Percentiles rank a stretch among this genome's conserved stretches.
Evolutionary conservation across 345 rosid genomes (phyloP).

Genomic region (Pistacia integerrima): DNA sequence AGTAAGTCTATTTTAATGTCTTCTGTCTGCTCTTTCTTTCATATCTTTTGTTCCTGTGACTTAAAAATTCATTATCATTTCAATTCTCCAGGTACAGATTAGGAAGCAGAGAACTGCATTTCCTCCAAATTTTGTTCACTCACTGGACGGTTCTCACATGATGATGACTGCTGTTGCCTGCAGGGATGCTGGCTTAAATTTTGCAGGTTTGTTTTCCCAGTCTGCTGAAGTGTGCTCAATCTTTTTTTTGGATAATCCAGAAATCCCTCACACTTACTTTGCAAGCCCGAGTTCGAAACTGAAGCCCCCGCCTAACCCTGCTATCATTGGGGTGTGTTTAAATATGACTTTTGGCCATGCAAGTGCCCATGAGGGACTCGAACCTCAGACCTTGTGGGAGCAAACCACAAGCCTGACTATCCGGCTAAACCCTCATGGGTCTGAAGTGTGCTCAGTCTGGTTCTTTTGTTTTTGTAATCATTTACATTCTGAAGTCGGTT

Average conservation of each 20-base stretch:
- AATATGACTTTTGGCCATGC: too few species aligned
- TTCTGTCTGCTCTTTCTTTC: conserved; percentile 6
- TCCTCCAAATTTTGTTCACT: conserved; percentile 97
- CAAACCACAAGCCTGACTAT: too few species aligned
- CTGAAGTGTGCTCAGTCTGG: not conserved
- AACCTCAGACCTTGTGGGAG: too few species aligned
- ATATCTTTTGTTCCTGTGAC: not conserved
- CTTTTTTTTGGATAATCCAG: not conserved
- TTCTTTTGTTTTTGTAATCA: too few species aligned
- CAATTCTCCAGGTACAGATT: conserved; percentile 57
- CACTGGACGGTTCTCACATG: conserved; percentile 97
- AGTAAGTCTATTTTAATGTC: conserved; percentile 46
- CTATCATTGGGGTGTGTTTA: too few species aligned
- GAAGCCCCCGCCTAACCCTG: too few species aligned
- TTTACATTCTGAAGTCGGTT: too few species aligned
- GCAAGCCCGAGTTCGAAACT: too few species aligned
- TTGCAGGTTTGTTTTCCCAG: conserved; percentile 68
- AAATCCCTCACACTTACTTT: too few species aligned
- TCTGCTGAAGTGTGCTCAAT: conserved; percentile 3
- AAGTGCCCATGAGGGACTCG: too few species aligned
- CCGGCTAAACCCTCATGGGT: too few species aligned
- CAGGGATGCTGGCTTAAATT: conserved; percentile 78
- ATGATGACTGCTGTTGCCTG: conserved; percentile 99
- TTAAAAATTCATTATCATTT: not conserved
- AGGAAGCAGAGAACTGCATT: conserved; percentile 96